Evolutionary conservation across 2,329 filamentous ascomycete species (phyloP).

Genomic region (Aspergillus eucalypticola): DNA sequence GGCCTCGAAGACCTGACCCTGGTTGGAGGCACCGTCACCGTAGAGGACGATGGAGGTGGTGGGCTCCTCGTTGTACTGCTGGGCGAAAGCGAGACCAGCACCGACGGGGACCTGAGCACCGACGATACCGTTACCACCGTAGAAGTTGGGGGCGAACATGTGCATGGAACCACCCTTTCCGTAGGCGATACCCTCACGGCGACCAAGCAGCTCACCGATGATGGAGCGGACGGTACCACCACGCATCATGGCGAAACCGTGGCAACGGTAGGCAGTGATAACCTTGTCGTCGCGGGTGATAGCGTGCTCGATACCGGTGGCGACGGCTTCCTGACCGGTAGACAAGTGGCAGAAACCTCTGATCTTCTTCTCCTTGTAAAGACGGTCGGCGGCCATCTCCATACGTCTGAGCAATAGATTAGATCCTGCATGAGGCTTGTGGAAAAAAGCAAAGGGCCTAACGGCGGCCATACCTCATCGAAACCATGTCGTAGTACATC

Average conservation of each 20-base stretch:
- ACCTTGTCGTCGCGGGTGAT: slow-evolving; percentile 88
- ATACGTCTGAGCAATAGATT: slow-evolving; percentile 68
- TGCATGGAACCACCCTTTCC: slow-evolving; percentile 99
- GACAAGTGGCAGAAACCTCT: slow-evolving; percentile 99
- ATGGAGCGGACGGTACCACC: slow-evolving; percentile 87
- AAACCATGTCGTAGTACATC: slow-evolving; percentile 99
- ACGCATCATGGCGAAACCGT: slow-evolving; percentile 97
- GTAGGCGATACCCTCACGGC: slow-evolving; percentile 94
- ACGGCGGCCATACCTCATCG: slow-evolving; percentile 70
- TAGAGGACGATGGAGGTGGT: slow-evolving; percentile 88
- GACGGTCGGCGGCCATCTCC: slow-evolving; percentile 98
- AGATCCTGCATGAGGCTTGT: background rate
- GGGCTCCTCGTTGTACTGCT: slow-evolving; percentile 87
- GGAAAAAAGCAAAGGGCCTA: background rate
- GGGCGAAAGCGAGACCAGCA: slow-evolving; percentile 92
- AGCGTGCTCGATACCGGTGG: slow-evolving; percentile 94
- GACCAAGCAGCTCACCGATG: slow-evolving; percentile 92
- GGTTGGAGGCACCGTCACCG: slow-evolving; percentile 97
- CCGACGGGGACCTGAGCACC: slow-evolving; percentile 97
- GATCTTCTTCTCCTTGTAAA: slow-evolving; percentile 99
- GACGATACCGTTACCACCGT: slow-evolving; percentile 98
- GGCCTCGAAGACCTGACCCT: slow-evolving; percentile 98
- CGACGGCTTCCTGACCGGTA: slow-evolving; percentile 95
- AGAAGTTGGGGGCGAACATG: slow-evolving; percentile 98
- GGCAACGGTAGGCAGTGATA: slow-evolving; percentile 98